phyloP scores from a whole-genome alignment of 2,329 filamentous ascomycete genomes.

The Neonectria faginata region DNA sequence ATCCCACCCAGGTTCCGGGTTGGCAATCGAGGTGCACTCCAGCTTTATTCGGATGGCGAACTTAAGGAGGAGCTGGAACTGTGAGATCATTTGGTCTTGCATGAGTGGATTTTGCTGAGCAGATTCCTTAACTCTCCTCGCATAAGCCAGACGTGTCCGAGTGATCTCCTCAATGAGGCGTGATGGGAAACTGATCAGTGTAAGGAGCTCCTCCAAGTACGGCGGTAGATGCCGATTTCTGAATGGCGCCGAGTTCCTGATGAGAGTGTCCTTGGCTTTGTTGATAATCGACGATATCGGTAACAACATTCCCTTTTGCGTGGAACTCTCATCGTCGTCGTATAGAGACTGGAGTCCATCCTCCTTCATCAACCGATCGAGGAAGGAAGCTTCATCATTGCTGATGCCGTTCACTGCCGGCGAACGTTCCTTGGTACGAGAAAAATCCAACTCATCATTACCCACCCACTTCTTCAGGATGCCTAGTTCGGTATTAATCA shows the following conservation, averaged over 20 bases:
- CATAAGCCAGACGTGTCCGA: constrained; percentile 88
- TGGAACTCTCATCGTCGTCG: constrained; percentile 67
- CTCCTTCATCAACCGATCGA: constrained; percentile 95
- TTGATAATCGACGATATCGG: constrained; percentile 87
- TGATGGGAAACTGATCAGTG: constrained; percentile 96
- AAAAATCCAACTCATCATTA: constrained; percentile 94
- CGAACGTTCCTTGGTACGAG: constrained; percentile 76
- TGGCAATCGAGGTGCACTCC: constrained; percentile 84
- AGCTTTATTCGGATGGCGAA: constrained; percentile 93
- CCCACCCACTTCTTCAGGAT: constrained; percentile 97
- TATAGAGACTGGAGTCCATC: constrained; percentile 93
- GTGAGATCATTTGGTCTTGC: constrained; percentile 96
- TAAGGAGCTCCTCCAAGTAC: constrained; percentile 96
- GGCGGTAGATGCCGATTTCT: constrained; percentile 90
- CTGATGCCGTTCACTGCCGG: constrained; percentile 75
- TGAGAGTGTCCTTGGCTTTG: constrained; percentile 93
- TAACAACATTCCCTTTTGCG: constrained; percentile 80
- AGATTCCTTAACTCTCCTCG: constrained; percentile 94
- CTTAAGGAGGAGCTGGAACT: constrained; percentile 93
- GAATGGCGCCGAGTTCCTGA: constrained; percentile 86
- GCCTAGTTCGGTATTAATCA: constrained; percentile 93
- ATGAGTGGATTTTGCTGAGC: constrained; percentile 92
- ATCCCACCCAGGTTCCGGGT: constrained; percentile 93
- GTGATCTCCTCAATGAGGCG: constrained; percentile 97
- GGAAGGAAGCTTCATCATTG: constrained; percentile 89